These are phyloP conservation scores for Backusella westeae DNA, from an alignment of 192 early-diverging fungal species.

Conservation along the genomic window DNA sequence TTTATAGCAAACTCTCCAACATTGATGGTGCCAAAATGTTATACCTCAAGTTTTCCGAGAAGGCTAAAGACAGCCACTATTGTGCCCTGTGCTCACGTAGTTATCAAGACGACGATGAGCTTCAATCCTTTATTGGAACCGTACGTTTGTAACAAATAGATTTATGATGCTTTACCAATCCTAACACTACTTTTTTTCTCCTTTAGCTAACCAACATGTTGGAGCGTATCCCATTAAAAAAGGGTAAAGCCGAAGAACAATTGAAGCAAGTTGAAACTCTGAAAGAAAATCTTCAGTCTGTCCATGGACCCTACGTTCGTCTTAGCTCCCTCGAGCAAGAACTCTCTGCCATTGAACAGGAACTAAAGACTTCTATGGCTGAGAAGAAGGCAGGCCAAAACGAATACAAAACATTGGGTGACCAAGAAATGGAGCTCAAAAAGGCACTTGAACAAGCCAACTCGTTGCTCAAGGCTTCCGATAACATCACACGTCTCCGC, in stretches of 20 bases:
- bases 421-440: neutral
- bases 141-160: conserved; percentile 7
- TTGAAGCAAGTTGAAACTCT: neutral
- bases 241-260: neutral
- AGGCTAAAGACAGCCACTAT: conserved; percentile 58
- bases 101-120: conserved; percentile 58
- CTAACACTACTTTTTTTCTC: neutral
- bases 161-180: neutral
- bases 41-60: conserved; percentile 65
- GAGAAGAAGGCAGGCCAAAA: neutral
- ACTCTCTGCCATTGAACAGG: neutral
- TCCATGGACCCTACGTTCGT: neutral
- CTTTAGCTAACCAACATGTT: neutral
- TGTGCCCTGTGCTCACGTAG: conserved; percentile 85
- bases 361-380: no score
- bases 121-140: conserved; percentile 36
- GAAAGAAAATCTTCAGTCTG: neutral
- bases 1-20: conserved; percentile 13
- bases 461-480: conserved; percentile 18
- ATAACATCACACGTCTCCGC: conserved; percentile 36
- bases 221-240: neutral
- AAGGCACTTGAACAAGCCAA: neutral
- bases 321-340: neutral
- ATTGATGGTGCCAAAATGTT: conserved; percentile 54
- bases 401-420: neutral